Evolutionary conservation across 371 early-diverging fungal species (phyloP).

Genomic region (Polyrhizophydium stewartii): DNA sequence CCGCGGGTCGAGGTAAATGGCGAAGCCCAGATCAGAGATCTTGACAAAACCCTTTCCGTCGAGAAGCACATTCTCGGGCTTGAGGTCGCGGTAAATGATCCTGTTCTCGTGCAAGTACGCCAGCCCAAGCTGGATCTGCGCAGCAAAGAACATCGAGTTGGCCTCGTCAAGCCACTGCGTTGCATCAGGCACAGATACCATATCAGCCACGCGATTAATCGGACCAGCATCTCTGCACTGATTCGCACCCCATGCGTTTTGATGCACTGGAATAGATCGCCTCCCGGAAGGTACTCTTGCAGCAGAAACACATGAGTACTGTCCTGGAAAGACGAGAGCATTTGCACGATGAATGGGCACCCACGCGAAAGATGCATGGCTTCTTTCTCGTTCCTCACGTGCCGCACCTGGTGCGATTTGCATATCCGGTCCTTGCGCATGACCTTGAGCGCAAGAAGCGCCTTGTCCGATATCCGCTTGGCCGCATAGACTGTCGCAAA

Average conservation of each 20-base stretch:
- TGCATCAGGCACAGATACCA: no score
- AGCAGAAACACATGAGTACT: conserved; percentile 85
- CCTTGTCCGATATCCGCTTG: conserved; percentile 16
- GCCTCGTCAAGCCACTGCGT: no score
- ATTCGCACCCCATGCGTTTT: no score
- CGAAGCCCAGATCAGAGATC: conserved; percentile 83
- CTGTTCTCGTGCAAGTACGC: conserved; percentile 63
- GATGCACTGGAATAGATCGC: conserved; percentile 87
- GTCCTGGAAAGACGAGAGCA: conserved; percentile 67
- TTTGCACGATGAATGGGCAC: no score
- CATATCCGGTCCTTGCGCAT: conserved; percentile 24
- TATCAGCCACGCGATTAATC: no score
- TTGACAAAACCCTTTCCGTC: conserved; percentile 69
- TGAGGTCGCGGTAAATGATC: conserved; percentile 73
- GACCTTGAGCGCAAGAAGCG: conserved; percentile 31
- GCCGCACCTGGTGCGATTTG: conserved; percentile 21
- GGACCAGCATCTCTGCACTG: no score
- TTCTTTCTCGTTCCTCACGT: neutral
- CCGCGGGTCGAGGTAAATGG: neutral
- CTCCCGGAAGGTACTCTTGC: conserved; percentile 86
- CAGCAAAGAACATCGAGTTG: conserved; percentile 41
- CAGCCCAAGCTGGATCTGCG: conserved; percentile 59
- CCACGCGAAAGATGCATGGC: no score
- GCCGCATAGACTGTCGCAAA: conserved; percentile 42
- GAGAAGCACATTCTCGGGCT: conserved; percentile 87